These are phyloP conservation scores for Parsonsia alboflavescens DNA, from an alignment of 257 asterid species.

Conservation along the genomic window DNA sequence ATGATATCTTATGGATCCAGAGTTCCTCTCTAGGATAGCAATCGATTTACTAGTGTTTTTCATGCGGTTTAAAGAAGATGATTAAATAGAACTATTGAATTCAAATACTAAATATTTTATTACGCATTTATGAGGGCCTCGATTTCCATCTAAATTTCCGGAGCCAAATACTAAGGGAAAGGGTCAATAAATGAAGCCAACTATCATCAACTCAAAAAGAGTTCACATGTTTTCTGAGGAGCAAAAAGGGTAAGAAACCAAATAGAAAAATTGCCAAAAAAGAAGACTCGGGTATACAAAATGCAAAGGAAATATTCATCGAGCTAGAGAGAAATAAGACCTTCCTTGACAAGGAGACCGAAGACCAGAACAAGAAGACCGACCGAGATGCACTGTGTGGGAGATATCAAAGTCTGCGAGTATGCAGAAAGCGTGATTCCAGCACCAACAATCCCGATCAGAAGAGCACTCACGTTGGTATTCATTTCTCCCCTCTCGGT, in stretches of 20 bases:
- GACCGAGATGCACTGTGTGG: conserved; percentile 56
- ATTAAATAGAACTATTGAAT: too few relatives aligned
- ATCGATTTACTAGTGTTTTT: too few relatives aligned
- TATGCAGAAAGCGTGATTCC: conserved; percentile 75
- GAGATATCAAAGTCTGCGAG: conserved; percentile 59
- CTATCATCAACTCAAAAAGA: too few relatives aligned
- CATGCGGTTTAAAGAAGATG: too few relatives aligned
- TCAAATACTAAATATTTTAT: too few relatives aligned
- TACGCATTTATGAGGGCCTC: too few relatives aligned
- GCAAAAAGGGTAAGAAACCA: not conserved
- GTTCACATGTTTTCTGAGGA: not conserved
- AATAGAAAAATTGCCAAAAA: not conserved
- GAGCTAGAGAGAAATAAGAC: conserved; percentile 50
- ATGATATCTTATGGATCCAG: too few relatives aligned
- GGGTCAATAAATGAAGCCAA: too few relatives aligned
- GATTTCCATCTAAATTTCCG: too few relatives aligned
- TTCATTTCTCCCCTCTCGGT: conserved; percentile 36
- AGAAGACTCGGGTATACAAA: not conserved
- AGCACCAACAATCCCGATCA: conserved; percentile 64
- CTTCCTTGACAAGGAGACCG: conserved; percentile 91
- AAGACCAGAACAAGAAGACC: conserved; percentile 66
- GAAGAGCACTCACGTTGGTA: conserved; percentile 48
- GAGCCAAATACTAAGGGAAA: too few relatives aligned
- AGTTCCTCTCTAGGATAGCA: too few relatives aligned
- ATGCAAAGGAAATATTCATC: not conserved